phyloP scores from a whole-genome alignment of 1,284 basidiomycete genomes.

The Volvariella surrecta region DNA sequence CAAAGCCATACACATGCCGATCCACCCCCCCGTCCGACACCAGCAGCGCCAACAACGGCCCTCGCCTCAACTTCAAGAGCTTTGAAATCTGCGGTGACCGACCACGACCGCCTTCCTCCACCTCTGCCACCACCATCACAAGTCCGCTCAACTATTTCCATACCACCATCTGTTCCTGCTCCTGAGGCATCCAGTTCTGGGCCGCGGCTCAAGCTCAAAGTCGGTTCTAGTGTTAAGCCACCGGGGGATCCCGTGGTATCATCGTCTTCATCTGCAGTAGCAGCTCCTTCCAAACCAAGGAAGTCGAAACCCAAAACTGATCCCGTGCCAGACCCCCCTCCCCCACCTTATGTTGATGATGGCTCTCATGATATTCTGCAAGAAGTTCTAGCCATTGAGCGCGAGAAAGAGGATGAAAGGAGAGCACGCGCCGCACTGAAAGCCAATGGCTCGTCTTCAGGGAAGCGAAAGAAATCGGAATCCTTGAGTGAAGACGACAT shows the following conservation, averaged over 20 bases:
- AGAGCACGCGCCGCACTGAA: slow-evolving; percentile 22
- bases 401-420: slow-evolving; percentile 43
- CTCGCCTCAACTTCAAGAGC: slow-evolving; percentile 1
- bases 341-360: slow-evolving; percentile 63
- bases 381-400: slow-evolving; percentile 74
- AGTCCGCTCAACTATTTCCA: slow-evolving; percentile 7
- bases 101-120: slow-evolving; percentile 6
- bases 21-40: neutral
- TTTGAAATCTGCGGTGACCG: no score
- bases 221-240: slow-evolving; percentile 23
- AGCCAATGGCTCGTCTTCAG: slow-evolving; percentile 27
- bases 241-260: neutral
- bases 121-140: slow-evolving; percentile 4
- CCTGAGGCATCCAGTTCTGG: slow-evolving; percentile 27
- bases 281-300: neutral
- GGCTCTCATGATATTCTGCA: slow-evolving; percentile 70
- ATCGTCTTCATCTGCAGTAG: neutral
- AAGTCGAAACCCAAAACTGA: slow-evolving; percentile 17
- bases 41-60: neutral
- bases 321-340: slow-evolving; percentile 24
- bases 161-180: slow-evolving; percentile 10
- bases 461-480: slow-evolving; percentile 46
- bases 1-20: slow-evolving; percentile 18
- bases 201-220: slow-evolving; percentile 53
- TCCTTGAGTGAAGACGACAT: slow-evolving; percentile 51